Evolutionary conservation across 129 eudicot species (phyloP).

Genomic region (Helichrysum umbraculigerum): DNA sequence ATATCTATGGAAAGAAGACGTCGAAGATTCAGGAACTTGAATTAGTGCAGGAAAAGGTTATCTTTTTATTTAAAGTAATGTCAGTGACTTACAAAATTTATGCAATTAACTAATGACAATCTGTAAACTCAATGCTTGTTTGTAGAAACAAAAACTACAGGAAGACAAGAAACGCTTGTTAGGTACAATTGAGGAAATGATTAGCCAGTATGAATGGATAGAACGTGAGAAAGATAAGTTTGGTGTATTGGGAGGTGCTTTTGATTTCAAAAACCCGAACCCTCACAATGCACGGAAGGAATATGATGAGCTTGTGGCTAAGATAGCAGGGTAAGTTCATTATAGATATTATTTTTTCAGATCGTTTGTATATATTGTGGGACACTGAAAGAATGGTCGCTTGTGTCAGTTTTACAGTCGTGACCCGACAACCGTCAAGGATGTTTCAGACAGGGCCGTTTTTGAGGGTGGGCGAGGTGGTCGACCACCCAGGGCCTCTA

Average conservation of each 20-base stretch:
- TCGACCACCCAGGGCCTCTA: too few relatives aligned
- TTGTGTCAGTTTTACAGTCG: neutral
- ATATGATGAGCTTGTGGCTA: neutral
- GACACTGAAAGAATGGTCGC: neutral
- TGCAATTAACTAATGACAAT: neutral
- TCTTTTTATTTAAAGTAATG: neutral
- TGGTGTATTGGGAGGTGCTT: neutral
- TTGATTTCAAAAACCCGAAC: neutral
- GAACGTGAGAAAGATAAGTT: neutral
- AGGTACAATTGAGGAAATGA: neutral
- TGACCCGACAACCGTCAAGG: neutral
- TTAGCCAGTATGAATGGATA: too few relatives aligned
- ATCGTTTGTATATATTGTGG: neutral
- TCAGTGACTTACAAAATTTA: neutral
- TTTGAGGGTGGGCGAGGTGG: too few relatives aligned
- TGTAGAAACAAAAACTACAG: neutral
- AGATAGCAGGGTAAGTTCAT: neutral
- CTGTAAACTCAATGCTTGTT: neutral
- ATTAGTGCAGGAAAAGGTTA: neutral
- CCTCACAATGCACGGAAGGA: neutral
- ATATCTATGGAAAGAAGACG: neutral
- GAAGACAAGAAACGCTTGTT: neutral
- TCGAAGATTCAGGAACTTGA: neutral
- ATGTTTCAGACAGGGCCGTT: too few relatives aligned
- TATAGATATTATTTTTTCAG: neutral